A percentile compares a stretch with the other conserved stretches of the same genome.
phyloP scores from a whole-genome alignment of 257 asterid genomes.

The Petunia secreta region DNA sequence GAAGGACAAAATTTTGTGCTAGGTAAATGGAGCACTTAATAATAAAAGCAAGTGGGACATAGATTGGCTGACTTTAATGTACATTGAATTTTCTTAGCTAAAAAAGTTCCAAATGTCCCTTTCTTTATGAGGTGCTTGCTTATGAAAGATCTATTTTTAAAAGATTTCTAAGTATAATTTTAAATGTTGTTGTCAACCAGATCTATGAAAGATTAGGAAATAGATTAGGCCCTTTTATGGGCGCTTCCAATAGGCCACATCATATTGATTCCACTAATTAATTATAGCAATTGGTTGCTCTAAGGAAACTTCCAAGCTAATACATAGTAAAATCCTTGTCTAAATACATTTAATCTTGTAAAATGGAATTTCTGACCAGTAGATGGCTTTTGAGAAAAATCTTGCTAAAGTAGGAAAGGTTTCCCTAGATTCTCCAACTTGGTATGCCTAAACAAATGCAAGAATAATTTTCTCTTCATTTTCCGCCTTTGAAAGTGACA shows the following conservation, averaged over 20 bases:
- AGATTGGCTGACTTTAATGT: background rate
- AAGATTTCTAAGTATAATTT: too few relatives aligned
- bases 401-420: background rate
- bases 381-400: background rate
- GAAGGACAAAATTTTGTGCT: too few relatives aligned
- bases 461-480: too few relatives aligned
- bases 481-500: too few relatives aligned
- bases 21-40: too few relatives aligned
- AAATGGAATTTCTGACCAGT: background rate
- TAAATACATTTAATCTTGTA: background rate
- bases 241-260: too few relatives aligned
- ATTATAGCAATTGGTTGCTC: background rate
- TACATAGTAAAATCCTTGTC: background rate
- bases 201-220: slow-evolving; percentile 4
- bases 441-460: background rate
- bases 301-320: background rate
- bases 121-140: background rate
- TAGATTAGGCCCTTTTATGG: background rate
- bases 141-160: background rate
- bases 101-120: background rate
- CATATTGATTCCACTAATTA: background rate
- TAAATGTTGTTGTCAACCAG: background rate
- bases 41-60: background rate
- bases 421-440: background rate
- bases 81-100: background rate